Conservation (phyloP, 352 stramenopile species). For the Phytophthora idaei region DNA sequence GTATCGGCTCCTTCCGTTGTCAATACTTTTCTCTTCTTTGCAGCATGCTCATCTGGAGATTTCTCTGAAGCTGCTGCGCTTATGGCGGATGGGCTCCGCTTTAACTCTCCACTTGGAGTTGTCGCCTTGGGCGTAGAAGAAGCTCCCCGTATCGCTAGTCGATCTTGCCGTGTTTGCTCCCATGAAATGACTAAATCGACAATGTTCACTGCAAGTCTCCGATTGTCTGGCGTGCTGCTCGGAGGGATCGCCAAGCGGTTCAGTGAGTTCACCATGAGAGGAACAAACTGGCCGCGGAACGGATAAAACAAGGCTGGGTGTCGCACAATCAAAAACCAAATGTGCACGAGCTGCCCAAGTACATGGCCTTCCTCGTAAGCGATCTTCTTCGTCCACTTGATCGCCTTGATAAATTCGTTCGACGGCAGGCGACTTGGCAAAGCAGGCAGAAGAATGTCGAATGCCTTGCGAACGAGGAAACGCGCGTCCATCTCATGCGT, state of each 20-base stretch:
- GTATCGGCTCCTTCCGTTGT: slow-evolving; percentile 13
- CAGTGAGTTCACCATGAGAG: slow-evolving; percentile 96
- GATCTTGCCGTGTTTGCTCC: slow-evolving; percentile 89
- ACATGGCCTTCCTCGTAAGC: slow-evolving; percentile 98
- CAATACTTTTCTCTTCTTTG: slow-evolving; percentile 60
- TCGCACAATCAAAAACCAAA: slow-evolving; percentile 97
- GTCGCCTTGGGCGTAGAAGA: slow-evolving; percentile 15
- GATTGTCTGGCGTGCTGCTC: slow-evolving; percentile 93
- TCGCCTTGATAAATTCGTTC: slow-evolving; percentile 95
- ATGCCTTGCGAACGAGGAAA: slow-evolving; percentile 93
- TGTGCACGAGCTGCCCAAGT: slow-evolving; percentile 95
- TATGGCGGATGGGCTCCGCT: slow-evolving; percentile 39
- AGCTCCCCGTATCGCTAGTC: slow-evolving; percentile 42
- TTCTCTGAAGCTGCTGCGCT: slow-evolving; percentile 18
- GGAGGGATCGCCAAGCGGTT: slow-evolving; percentile 95
- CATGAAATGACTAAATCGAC: slow-evolving; percentile 97
- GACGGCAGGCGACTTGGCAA: slow-evolving; percentile 89
- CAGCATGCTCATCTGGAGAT: slow-evolving; percentile 27
- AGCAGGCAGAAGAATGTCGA: slow-evolving; percentile 96
- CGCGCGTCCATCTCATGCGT: slow-evolving; percentile 95
- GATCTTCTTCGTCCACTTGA: slow-evolving; percentile 98
- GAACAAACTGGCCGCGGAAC: slow-evolving; percentile 93
- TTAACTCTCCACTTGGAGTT: slow-evolving; percentile 38
- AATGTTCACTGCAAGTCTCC: slow-evolving; percentile 92
- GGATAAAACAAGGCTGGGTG: slow-evolving; percentile 94